phyloP scores from a whole-genome alignment of 306 rosid genomes.

The Senna tora region DNA sequence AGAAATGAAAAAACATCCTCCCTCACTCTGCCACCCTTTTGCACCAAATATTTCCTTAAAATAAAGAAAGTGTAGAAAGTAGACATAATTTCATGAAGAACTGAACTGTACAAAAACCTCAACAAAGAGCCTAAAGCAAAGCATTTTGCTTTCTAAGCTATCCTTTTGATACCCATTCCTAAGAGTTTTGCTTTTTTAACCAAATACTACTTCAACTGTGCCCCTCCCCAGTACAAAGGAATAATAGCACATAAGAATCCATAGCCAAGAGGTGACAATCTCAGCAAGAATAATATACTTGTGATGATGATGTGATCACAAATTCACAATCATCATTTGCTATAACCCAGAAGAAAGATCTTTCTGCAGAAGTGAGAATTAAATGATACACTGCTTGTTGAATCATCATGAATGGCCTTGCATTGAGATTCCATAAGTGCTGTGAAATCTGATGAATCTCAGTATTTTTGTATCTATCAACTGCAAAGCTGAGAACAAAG shows the following conservation, averaged over 20 bases:
- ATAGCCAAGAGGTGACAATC: slow-evolving; percentile 20
- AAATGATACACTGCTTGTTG: slow-evolving; percentile 35
- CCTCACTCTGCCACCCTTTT: background rate
- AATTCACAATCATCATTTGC: slow-evolving; percentile 9
- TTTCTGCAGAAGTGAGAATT: slow-evolving; percentile 31
- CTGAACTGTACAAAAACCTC: background rate
- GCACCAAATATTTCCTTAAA: background rate
- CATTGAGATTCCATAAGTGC: slow-evolving; percentile 32
- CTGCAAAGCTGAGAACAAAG: slow-evolving; percentile 61
- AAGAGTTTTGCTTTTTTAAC: slow-evolving; percentile 5
- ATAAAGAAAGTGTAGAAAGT: no score
- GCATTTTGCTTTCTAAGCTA: slow-evolving; percentile 9
- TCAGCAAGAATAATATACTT: slow-evolving; percentile 15
- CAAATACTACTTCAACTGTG: slow-evolving; percentile 26
- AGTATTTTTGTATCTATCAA: slow-evolving; percentile 37
- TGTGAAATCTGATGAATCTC: slow-evolving; percentile 5
- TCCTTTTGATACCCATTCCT: slow-evolving; percentile 34
- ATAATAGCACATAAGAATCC: slow-evolving; percentile 16
- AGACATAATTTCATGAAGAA: background rate
- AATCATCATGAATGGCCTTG: background rate
- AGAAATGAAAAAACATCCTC: background rate
- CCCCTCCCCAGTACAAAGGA: slow-evolving; percentile 30
- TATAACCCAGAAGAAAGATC: slow-evolving; percentile 20
- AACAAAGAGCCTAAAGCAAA: slow-evolving; percentile 22
- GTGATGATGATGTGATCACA: background rate